Percentiles rank a stretch among this genome's conserved stretches.
These are phyloP conservation scores for Zygnema cylindricum DNA, from an alignment of 139 green algal species.

Conservation along the genomic window DNA sequence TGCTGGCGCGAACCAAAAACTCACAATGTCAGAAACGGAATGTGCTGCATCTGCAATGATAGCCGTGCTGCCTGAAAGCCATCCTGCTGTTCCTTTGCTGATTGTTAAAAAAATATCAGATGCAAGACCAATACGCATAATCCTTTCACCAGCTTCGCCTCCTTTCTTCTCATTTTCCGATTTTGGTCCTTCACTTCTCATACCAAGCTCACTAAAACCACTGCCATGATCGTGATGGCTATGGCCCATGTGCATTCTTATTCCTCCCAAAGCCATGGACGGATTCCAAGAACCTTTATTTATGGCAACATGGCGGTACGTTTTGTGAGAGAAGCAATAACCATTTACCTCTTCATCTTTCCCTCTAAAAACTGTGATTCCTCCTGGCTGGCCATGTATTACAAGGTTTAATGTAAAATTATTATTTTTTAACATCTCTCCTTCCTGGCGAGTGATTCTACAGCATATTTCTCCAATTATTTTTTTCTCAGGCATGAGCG, in stretches of 20 bases:
- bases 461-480: too few relatives aligned
- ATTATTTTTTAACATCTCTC: too few relatives aligned
- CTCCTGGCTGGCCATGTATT: too few relatives aligned
- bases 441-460: too few relatives aligned
- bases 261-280: not conserved
- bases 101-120: constrained; percentile 53
- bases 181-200: not conserved
- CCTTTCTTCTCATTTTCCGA: not conserved
- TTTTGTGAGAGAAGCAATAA: too few relatives aligned
- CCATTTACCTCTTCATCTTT: too few relatives aligned
- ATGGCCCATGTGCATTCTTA: constrained; percentile 17
- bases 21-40: constrained; percentile 61
- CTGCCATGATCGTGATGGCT: not conserved
- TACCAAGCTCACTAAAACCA: not conserved
- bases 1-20: too few relatives aligned
- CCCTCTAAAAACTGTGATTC: too few relatives aligned
- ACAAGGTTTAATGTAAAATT: too few relatives aligned
- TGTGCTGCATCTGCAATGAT: constrained; percentile 61
- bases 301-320: too few relatives aligned
- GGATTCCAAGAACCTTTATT: not conserved
- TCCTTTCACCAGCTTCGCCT: constrained; percentile 17
- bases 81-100: constrained; percentile 48
- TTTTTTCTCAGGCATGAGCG: too few relatives aligned
- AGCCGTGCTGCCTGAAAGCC: constrained; percentile 54
- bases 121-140: constrained; percentile 43